Conservation (phyloP, 805 yeast species). For the Kluyveromyces siamensis region DNA sequence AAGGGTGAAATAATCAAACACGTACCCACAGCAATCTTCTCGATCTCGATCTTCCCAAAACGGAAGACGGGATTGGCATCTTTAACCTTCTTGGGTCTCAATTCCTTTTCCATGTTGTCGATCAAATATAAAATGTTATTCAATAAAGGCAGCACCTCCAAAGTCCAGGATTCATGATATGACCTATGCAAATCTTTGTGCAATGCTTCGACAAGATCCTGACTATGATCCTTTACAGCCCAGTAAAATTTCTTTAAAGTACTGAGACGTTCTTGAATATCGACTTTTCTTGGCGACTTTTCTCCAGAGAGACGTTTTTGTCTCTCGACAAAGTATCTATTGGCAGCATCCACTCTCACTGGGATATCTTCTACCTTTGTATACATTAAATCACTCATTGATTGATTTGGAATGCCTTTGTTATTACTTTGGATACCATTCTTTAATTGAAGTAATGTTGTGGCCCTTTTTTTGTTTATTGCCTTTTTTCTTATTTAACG, state of each 20-base stretch:
- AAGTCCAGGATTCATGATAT: conserved; percentile 46
- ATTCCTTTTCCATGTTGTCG: conserved; percentile 51
- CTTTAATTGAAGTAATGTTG: neutral
- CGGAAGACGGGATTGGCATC: conserved; percentile 21
- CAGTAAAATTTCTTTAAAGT: conserved; percentile 62
- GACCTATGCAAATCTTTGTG: conserved; percentile 60
- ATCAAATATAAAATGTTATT: conserved; percentile 54
- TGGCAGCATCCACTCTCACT: conserved; percentile 7
- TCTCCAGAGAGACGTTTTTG: conserved; percentile 11
- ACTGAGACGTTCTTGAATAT: conserved; percentile 37
- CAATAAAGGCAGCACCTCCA: conserved; percentile 45
- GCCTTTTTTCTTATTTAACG: neutral
- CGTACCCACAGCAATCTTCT: conserved; percentile 48
- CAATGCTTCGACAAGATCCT: conserved; percentile 48
- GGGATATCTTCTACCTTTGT: conserved; percentile 14
- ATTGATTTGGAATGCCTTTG: neutral
- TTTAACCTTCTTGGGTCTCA: conserved; percentile 36
- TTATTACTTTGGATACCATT: neutral
- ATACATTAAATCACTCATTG: conserved; percentile 2
- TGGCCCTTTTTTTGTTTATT: neutral
- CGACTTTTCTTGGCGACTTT: conserved; percentile 10
- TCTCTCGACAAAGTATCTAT: conserved; percentile 10
- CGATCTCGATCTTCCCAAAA: conserved; percentile 33
- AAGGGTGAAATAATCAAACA: conserved; percentile 49
- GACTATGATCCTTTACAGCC: conserved; percentile 50